Conservation (phyloP, 768 basidiomycete species). For the Mycena vitilis region DNA sequence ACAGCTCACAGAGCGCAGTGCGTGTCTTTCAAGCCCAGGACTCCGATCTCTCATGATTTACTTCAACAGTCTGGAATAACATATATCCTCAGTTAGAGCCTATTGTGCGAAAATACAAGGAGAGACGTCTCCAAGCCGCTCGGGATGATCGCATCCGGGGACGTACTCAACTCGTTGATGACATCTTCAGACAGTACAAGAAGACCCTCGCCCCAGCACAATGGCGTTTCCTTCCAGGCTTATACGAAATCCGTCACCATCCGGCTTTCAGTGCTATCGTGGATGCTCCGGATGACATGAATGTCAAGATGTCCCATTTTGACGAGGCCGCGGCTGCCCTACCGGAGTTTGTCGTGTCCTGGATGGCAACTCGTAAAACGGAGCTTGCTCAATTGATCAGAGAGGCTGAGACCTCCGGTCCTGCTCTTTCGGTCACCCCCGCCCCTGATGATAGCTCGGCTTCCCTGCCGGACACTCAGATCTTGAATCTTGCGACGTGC, state of each 20-base stretch:
- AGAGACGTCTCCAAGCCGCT: constrained; percentile 24
- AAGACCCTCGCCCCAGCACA: constrained; percentile 38
- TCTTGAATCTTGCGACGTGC: constrained; percentile 7
- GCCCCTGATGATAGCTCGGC: too few relatives aligned
- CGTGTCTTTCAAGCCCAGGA: neutral
- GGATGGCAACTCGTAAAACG: constrained; percentile 8
- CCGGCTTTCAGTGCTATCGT: constrained; percentile 23
- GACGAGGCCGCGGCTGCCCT: constrained; percentile 14
- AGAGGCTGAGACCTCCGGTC: neutral
- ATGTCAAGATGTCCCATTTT: constrained; percentile 21
- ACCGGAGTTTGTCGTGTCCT: constrained; percentile 6
- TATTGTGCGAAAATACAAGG: constrained; percentile 12
- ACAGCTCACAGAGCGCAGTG: constrained; percentile 45
- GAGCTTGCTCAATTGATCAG: neutral
- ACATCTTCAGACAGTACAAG: constrained; percentile 37
- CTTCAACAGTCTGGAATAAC: constrained; percentile 40
- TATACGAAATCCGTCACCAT: constrained; percentile 29
- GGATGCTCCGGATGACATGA: constrained; percentile 17
- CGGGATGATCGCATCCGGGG: constrained; percentile 13
- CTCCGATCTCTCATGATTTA: neutral
- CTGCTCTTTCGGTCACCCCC: neutral
- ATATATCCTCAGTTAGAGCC: constrained; percentile 39
- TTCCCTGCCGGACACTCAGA: neutral
- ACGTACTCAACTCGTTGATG: constrained; percentile 24
- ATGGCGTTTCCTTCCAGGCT: constrained; percentile 41